These are phyloP conservation scores for Rheum nobile DNA, from an alignment of 148 eudicot genomes.

Conservation along the genomic window DNA sequence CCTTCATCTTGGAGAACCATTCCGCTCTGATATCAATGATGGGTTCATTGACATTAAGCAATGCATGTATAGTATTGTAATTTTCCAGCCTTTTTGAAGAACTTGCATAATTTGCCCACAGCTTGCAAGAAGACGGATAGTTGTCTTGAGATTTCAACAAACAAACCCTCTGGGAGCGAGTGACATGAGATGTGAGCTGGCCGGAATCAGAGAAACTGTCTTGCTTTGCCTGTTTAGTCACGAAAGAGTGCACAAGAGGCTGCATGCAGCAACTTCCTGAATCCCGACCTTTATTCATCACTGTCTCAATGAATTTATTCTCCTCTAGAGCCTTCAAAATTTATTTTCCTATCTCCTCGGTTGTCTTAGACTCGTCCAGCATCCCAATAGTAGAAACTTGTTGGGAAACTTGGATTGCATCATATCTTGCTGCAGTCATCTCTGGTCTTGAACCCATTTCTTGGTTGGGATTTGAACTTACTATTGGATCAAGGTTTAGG, in stretches of 20 bases:
- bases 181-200: background rate
- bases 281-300: background rate
- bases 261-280: background rate
- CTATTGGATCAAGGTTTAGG: too few relatives aligned
- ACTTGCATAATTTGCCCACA: background rate
- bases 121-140: background rate
- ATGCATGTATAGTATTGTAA: background rate
- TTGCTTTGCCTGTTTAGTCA: background rate
- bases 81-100: background rate
- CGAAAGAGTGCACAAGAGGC: background rate
- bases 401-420: too few relatives aligned
- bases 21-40: constrained; percentile 17
- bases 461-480: background rate
- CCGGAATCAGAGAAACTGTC: background rate
- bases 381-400: background rate
- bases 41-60: constrained; percentile 23
- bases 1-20: constrained; percentile 25
- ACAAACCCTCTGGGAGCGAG: background rate
- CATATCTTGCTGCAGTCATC: too few relatives aligned
- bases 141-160: background rate
- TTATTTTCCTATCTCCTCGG: background rate
- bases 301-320: background rate
- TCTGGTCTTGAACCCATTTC: background rate
- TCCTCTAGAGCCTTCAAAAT: background rate
- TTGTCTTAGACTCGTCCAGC: background rate